Base-by-base conservation (phyloP, 768 basidiomycete genomes). In the Lepiota brunneoincarnata region DNA sequence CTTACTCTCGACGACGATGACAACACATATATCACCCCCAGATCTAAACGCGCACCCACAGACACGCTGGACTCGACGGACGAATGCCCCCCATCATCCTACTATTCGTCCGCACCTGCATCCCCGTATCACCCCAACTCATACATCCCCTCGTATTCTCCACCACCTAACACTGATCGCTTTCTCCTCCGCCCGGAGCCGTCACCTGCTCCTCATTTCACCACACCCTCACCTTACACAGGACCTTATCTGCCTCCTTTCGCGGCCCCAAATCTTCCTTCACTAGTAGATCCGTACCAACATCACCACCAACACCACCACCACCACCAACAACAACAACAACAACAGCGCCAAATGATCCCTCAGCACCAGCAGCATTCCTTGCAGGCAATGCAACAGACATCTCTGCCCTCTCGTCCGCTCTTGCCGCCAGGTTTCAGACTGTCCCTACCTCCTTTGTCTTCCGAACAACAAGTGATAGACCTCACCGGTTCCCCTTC, bases 401-500 rank as follows among this genome's bases (percentile, higher is more conserved):
- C 66, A 51, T 59, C 40, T 6, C 50, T 40, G 61, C 20, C 66
- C 61, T 41, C 54, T 48, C 47, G 45, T 45, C 71, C 44, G 51
- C 59, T 48, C 54, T 61, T 14, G 62, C 64, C 58, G 26, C 67
- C 54, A 34, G 12, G 17, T 63, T 51, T 20, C 61, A 31, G 56
- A 42, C 55, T 37, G 12, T 39, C 51, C 34, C 42, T 50, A 28
- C 56, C 40, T 21, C 45, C 51, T 37, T 50, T 51, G 35, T 54
- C 61, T 39, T 59, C 68, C 4, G 65, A 64, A 46, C 75, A 73
- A 55, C 85, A 87, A 57, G 74, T 90, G 49, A 91, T 91, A 67
- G 89, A 91, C 76, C 80, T 91, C 31, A 91, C 86, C 15, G 71
- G 75, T 53, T 87, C 86, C 2, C 87, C 87, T 6, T 74, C 80